Base-by-base conservation (phyloP, 2,329 filamentous ascomycete species). In the Penicillium brevicompactum region DNA sequence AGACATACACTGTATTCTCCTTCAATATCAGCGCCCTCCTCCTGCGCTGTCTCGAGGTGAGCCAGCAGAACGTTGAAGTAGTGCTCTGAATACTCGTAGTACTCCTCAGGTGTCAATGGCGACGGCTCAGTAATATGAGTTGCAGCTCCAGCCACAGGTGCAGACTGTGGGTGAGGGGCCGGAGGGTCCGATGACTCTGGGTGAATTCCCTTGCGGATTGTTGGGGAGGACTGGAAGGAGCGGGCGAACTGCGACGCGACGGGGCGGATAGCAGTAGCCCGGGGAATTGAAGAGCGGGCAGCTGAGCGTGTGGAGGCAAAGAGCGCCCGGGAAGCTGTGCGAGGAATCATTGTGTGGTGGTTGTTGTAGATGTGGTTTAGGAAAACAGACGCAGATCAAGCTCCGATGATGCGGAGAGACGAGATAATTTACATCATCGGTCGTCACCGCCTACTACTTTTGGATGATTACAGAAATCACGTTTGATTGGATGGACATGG, bases 1-100 rank as follows among this genome's bases (percentile, higher is more conserved):
- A 31, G 34, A 81, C 87, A 59, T 80, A 97, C 93, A 57, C 88
- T 88, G 66, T 88, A 97, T 69, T 99, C 94, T 5, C 94, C 88
- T 64, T 99, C 94, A 5, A 96, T 76, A 51, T 92, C 89, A 0
- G 71, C 70, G 8, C 89, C 86, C 31, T 82, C 77, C 68, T 97
- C 94, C 66, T 90, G 86, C 30, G 89, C 74, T 57, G 84, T 82
- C 76, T 99, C 94, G 41, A 96, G 70, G 59, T 80, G 78, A 21
- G 73, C 71, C 41, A 84, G 70, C 32, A 89, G 73, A 27, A 76
- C 73, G 51, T 87, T 81, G 65, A 97, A 81, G 72, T 90, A 96
- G 47, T 81, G 74, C 69, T 97, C 90, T 27, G 92, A 85, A 30
- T 90, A 79, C 53, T 89, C 82, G 69, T 96, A 87, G 72, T 95